Evolutionary conservation across 2,329 filamentous ascomycete species (phyloP), one percentile per base, ranked within the genome.

Genomic region (Celoporthe dispersa): DNA sequence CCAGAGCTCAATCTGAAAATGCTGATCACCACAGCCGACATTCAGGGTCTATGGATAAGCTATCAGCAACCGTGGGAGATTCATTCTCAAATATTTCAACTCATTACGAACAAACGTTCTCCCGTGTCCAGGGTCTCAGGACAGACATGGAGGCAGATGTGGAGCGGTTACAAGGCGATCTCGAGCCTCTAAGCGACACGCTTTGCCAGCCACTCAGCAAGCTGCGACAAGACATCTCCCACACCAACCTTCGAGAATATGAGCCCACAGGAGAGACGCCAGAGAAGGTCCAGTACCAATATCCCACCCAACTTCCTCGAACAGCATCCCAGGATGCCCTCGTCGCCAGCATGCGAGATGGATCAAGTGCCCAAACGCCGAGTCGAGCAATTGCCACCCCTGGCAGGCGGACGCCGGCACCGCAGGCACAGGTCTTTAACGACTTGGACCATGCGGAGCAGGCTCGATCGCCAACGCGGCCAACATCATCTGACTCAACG

Each of bases 221-320:
- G 62, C 88, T 99, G 35, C 89, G 93, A 9, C 85, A 89, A 25
- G 86, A 89, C n/a, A 88, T 97, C 62, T 82, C 86, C 22, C 82
- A 80, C 62, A 89, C 90, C 1, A 80, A 84, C 5, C 84, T 98
- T 66, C 86, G 90, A 67, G 94, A 98, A 78, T 98, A 98, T 79
- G 84, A 88, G 51, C 88, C 92, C 0, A 98, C 96, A 0, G 95
- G 96, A 66, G 86, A 91, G 62, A 98, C 96, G 1, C 96, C 96
- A 0, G 89, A 92, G 77, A 96, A 94, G 81, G 83, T 86, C 39
- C 85, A 89, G 66, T 99, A 98, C 80, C 85, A 88, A n/a, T 97
- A 93, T 76, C 92, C 94, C 0, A 92, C 88, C 1, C 84, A 86
- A 2, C 85, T 99, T 1, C 96, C 96, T 3, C 89, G 90, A 35